Evolutionary conservation across 2,329 filamentous ascomycete genomes (phyloP).

Genomic region (Ceratocystis diversiconidia): DNA sequence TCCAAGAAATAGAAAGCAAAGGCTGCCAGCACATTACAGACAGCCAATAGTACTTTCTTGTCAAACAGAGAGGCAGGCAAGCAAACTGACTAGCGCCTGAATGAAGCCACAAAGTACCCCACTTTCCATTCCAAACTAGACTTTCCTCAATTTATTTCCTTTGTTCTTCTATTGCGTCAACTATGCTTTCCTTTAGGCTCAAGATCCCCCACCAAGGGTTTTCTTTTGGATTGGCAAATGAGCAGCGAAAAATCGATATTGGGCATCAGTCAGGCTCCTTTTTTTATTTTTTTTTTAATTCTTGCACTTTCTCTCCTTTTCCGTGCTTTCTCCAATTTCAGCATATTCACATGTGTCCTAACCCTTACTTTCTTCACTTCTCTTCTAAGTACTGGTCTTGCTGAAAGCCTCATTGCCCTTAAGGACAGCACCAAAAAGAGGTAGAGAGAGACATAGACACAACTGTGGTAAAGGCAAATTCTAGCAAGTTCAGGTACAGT

Average conservation of each 20-base stretch:
- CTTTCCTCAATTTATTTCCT: background rate
- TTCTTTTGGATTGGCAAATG: background rate
- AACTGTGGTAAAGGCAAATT: background rate
- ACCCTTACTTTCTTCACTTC: background rate
- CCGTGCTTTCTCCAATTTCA: background rate
- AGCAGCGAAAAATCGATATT: background rate
- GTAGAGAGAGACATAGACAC: background rate
- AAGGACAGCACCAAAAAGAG: background rate
- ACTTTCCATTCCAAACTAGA: background rate
- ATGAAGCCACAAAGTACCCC: slow-evolving; percentile 1
- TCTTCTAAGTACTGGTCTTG: background rate
- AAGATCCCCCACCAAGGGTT: background rate
- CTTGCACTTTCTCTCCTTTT: background rate
- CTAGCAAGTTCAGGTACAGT: background rate
- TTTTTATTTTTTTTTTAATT: background rate
- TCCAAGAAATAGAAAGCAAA: background rate
- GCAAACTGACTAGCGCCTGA: background rate
- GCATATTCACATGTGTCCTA: background rate
- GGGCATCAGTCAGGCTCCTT: background rate
- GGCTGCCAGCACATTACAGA: background rate
- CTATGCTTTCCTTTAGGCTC: background rate
- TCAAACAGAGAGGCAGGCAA: background rate
- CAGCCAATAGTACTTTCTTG: background rate
- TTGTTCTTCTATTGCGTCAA: slow-evolving; percentile 5
- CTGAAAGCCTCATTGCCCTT: background rate